Percentiles rank a stretch among this genome's conserved stretches.
Evolutionary conservation across 2,329 filamentous ascomycete genomes (phyloP).

Genomic region (Canariomyces notabilis): DNA sequence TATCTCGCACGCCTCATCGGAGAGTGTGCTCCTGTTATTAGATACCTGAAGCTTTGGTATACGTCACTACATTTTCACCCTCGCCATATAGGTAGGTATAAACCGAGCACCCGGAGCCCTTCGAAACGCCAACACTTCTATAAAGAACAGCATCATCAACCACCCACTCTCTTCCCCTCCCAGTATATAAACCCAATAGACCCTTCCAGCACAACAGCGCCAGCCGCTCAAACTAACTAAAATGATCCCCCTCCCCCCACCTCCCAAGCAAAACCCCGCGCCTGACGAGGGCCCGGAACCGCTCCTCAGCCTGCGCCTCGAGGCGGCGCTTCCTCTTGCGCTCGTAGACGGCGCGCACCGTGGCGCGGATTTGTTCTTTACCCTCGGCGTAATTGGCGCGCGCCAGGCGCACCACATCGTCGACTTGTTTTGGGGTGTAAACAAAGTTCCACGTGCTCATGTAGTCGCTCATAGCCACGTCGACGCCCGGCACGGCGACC

Average conservation of each 20-base stretch:
- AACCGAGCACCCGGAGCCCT: no score
- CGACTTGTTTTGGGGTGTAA: slow-evolving; percentile 86
- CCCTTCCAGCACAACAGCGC: neutral
- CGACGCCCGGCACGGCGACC: slow-evolving; percentile 66
- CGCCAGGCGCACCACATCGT: slow-evolving; percentile 75
- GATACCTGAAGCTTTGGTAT: no score
- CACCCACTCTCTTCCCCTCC: neutral
- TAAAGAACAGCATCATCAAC: neutral
- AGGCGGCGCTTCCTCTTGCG: slow-evolving; percentile 70
- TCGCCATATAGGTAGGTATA: no score
- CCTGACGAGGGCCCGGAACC: slow-evolving; percentile 43
- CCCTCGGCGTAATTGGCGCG: slow-evolving; percentile 84
- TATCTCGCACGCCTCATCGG: neutral
- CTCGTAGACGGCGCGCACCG: slow-evolving; percentile 86
- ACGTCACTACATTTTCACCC: no score
- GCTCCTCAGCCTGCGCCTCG: slow-evolving; percentile 38
- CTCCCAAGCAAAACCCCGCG: slow-evolving; percentile 46
- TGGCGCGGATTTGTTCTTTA: slow-evolving; percentile 67
- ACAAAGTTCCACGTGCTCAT: slow-evolving; percentile 98
- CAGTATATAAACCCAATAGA: no score
- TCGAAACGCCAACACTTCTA: no score
- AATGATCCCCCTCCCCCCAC: slow-evolving; percentile 62
- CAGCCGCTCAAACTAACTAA: slow-evolving; percentile 41
- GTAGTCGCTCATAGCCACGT: slow-evolving; percentile 77
- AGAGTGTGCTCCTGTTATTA: neutral